Evolutionary conservation across 2,329 filamentous ascomycete species (phyloP), one percentile per base, ranked within the genome.

Genomic region (Fusarium algeriense): DNA sequence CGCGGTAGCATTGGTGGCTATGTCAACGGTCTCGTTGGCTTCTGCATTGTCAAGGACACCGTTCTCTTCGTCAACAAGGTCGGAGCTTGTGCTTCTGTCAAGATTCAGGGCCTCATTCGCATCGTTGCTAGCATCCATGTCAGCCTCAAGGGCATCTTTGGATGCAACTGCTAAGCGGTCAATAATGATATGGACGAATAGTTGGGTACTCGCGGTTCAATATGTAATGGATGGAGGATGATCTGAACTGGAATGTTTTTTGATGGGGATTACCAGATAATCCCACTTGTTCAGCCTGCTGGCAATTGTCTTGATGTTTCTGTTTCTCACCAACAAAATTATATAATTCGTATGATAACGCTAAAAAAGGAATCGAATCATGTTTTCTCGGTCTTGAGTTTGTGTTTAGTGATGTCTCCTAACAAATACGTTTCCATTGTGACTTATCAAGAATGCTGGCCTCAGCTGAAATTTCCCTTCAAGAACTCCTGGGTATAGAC

Each of bases 121-220:
- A 60, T 78, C n/a, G 77, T 80, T 54, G 78, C 77, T 59, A 77
- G 72, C 58, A 62, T 81, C 46, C 57, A 80, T 67, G 74, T 71
- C 59, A 64, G 64, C 53, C 63, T 81, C 54, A 63, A 81, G 60
- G 62, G 63, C 61, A 73, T 70, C 41, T 81, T 80, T 70, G 64
- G 78, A 74, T 81, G 79, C 74, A 72, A 76, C 74, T 81, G 80
- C 75, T 79, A 77, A 74, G 54, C 49, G 28, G n/a, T 38, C 32
- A 45, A 48, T 44, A 50, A 52, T 28, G 38, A 32, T 23, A 10
- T 30, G 46, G 30, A 32, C 40, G 32, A 44, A 44, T 38, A 41
- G 30, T 23, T 35, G 40, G 37, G 44, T 49, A 52, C 38, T 52
- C 19, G 57, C 48, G 40, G 63, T 38, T 23, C 50, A 60, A 46